These are phyloP conservation scores for Penicillium sp. DNA, from an alignment of 2,329 filamentous ascomycete species.

Conservation along the genomic window DNA sequence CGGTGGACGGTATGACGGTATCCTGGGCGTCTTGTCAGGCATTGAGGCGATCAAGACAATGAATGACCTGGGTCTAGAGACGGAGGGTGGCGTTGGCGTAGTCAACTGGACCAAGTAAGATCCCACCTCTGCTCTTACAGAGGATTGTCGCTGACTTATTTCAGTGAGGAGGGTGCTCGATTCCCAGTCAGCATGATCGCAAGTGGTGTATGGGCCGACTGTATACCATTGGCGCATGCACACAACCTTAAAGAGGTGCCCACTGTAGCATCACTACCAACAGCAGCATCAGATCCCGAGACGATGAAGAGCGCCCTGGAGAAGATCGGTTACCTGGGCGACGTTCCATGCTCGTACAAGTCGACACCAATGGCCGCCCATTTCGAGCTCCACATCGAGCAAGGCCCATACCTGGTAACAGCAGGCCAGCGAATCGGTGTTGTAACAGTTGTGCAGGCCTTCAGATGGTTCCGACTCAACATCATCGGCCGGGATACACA, in stretches of 20 bases:
- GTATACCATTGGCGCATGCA: conserved; percentile 59
- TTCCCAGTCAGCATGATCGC: conserved; percentile 70
- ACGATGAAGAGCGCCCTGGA: conserved; percentile 67
- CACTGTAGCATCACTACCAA: conserved; percentile 41
- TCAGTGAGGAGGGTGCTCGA: conserved; percentile 71
- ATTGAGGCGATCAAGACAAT: conserved; percentile 69
- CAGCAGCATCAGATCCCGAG: conserved; percentile 51
- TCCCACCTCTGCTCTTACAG: neutral
- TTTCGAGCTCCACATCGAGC: conserved; percentile 80
- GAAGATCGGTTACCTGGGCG: conserved; percentile 66
- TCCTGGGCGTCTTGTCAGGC: conserved; percentile 68
- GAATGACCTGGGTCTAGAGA: conserved; percentile 64
- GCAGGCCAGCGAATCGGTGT: conserved; percentile 62
- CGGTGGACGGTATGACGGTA: conserved; percentile 54
- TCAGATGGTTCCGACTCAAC: conserved; percentile 67
- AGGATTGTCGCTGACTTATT: conserved; percentile 13
- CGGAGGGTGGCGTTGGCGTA: conserved; percentile 67
- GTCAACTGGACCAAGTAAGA: conserved; percentile 54
- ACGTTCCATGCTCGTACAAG: conserved; percentile 52
- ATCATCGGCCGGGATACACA: conserved; percentile 66
- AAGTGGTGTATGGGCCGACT: conserved; percentile 69
- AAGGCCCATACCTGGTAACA: conserved; percentile 70
- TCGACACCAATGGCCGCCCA: conserved; percentile 66
- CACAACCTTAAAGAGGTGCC: conserved; percentile 61
- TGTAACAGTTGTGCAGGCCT: conserved; percentile 70